phyloP scores from a whole-genome alignment of 2,329 filamentous ascomycete genomes.

The Alternaria solani region DNA sequence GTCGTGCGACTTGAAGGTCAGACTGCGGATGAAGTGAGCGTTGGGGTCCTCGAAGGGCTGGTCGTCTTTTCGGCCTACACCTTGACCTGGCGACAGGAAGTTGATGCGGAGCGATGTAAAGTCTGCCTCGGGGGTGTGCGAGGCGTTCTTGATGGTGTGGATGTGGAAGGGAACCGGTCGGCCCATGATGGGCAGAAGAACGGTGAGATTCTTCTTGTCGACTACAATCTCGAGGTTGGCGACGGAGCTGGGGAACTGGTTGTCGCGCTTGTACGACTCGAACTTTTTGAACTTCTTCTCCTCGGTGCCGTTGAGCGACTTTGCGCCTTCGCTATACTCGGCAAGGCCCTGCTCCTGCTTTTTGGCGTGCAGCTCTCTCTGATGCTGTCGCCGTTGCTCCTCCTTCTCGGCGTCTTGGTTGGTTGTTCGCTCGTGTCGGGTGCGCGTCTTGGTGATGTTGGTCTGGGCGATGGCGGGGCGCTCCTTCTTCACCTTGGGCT shows the following conservation, averaged over 20 bases:
- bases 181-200: constrained; percentile 96
- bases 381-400: constrained; percentile 84
- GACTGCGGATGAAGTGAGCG: constrained; percentile 92
- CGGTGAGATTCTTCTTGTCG: constrained; percentile 86
- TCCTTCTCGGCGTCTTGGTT: constrained; percentile 91
- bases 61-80: constrained; percentile 95
- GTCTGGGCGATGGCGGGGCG: constrained; percentile 88
- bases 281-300: constrained; percentile 99
- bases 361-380: constrained; percentile 85
- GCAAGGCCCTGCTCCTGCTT: constrained; percentile 90
- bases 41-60: constrained; percentile 96
- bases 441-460: constrained; percentile 92
- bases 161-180: constrained; percentile 98
- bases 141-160: constrained; percentile 97
- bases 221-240: constrained; percentile 89
- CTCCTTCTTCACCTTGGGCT: constrained; percentile 86
- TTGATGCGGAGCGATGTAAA: constrained; percentile 96
- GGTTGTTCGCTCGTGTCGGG: constrained; percentile 88
- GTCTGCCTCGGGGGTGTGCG: constrained; percentile 94
- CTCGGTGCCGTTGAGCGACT: constrained; percentile 85
- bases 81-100: constrained; percentile 94
- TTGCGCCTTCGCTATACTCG: constrained; percentile 84
- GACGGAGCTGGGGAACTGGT: constrained; percentile 83
- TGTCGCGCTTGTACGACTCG: constrained; percentile 98
- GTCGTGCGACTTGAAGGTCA: constrained; percentile 93